Evolutionary conservation across 768 basidiomycete genomes (phyloP), one percentile per base, ranked within the genome.

Genomic region (Amanita thiersii): DNA sequence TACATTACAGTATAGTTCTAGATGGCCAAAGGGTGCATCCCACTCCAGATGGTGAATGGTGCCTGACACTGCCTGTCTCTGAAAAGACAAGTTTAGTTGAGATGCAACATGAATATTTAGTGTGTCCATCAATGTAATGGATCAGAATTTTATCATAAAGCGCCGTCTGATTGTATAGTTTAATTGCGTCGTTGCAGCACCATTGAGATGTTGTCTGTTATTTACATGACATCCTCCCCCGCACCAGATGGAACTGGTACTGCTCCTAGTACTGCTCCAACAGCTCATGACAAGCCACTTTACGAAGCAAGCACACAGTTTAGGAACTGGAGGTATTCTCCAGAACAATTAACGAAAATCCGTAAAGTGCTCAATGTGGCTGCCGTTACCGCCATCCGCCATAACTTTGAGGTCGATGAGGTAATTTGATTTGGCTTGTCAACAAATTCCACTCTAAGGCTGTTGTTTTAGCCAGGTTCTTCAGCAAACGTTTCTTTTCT

Each of bases 241-340:
- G 28, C 28, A 33, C 45, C 38, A 43, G 48, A 37, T 28, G 35
- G 15, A 17, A 36, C 19, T n/a, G 15, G 25, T 40, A 36, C 24
- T 30, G 42, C 37, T 33, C 28, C 19, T n/a, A 19, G 25, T 40
- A 36, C 24, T 30, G 42, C 37, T 33, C 28, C 52, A 41, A 26
- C 43, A 41, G 20, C 32, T 19, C 24, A 34, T 18, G 63, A 64
- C 57, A 62, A 46, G 44, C 64, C 84, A 0, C 56, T 86, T 2
- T 92, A 88, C 50, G 77, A 89, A 52, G 74, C 70, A 29, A 86
- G 85, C 51, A 86, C 86, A 0, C 88, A 91, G 54, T 88, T 69
- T 62, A 77, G 69, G 42, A 79, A 92, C 56, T 99, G 96, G 96
- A 68, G 92, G 38, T 96, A 82, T 59, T 91, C 92, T 0, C 63